Evolutionary conservation across 1,284 basidiomycete species (phyloP).

Genomic region (Agaricales sp.): DNA sequence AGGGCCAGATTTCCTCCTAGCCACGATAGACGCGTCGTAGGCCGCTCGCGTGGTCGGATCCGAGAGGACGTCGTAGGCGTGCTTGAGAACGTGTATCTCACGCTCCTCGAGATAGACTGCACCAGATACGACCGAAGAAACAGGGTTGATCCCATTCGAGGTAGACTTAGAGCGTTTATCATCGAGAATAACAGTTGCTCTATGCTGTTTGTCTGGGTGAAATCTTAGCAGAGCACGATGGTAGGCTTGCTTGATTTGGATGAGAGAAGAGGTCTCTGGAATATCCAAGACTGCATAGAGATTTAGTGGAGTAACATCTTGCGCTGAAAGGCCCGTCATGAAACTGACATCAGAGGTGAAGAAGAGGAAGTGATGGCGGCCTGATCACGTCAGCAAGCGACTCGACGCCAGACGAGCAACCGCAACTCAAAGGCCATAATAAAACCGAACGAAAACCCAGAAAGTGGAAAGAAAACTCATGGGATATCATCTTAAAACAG

Average conservation of each 20-base stretch:
- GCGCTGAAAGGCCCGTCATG: not conserved
- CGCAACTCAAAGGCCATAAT: no score
- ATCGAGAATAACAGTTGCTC: no score
- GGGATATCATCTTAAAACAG: no score
- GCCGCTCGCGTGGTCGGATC: conserved; percentile 20
- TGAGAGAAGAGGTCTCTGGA: not conserved
- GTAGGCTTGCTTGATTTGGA: not conserved
- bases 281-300: not conserved
- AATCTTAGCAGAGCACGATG: not conserved
- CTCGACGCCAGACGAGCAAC: no score
- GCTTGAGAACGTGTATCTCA: not conserved
- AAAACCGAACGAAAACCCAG: no score
- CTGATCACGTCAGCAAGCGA: no score
- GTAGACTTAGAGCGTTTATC: no score
- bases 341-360: not conserved
- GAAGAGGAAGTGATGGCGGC: no score
- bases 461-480: no score
- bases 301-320: not conserved
- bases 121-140: no score
- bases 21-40: conserved; percentile 33
- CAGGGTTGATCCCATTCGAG: no score
- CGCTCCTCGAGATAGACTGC: no score
- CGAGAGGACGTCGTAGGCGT: not conserved
- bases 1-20: conserved; percentile 21
- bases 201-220: not conserved